Evolutionary conservation across 2,329 filamentous ascomycete species (phyloP).

Genomic region (Cladorrhinum sp.): DNA sequence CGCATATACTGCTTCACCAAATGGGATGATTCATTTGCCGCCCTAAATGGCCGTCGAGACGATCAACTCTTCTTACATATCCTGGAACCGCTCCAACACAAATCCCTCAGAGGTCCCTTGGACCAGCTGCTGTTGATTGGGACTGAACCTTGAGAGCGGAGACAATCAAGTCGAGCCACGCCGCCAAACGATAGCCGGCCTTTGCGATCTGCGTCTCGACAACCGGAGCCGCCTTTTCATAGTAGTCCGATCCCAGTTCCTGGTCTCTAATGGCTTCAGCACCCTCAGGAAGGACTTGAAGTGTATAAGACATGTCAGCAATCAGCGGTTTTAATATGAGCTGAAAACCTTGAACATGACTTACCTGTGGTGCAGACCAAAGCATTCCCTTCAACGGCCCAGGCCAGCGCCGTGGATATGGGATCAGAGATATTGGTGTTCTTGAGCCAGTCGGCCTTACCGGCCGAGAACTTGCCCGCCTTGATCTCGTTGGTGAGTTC

Average conservation of each 20-base stretch:
- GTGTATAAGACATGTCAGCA: constrained; percentile 13
- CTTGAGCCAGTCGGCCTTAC: constrained; percentile 53
- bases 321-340: constrained; percentile 14
- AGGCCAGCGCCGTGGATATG: constrained; percentile 55
- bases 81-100: not conserved
- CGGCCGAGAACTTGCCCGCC: constrained; percentile 51
- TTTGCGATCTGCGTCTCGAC: constrained; percentile 65
- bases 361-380: constrained; percentile 61
- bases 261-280: constrained; percentile 54
- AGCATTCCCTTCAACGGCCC: constrained; percentile 63
- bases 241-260: constrained; percentile 63
- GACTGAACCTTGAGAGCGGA: constrained; percentile 26
- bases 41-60: not conserved
- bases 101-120: constrained; percentile 1
- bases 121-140: not conserved
- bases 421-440: constrained; percentile 55
- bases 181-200: constrained; percentile 66
- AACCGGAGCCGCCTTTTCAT: constrained; percentile 59
- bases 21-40: not conserved
- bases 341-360: constrained; percentile 25
- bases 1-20: not conserved
- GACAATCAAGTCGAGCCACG: constrained; percentile 63
- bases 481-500: constrained; percentile 53
- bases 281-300: constrained; percentile 59
- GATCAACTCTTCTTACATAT: not conserved